phyloP scores from a whole-genome alignment of 2,329 filamentous ascomycete species.

The Phaeoacremonium minimum region DNA sequence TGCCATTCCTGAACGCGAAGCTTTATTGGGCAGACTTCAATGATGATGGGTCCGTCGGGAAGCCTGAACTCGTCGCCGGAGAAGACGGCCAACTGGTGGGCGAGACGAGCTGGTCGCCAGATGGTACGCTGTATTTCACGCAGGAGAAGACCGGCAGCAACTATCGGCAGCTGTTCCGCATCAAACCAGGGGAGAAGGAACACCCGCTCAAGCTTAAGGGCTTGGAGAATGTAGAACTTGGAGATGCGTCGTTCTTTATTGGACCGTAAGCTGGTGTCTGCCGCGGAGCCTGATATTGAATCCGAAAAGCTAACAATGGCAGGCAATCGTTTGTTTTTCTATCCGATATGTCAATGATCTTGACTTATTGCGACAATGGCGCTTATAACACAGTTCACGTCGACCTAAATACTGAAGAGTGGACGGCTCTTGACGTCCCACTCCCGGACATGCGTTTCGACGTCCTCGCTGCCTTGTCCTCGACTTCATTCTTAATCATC shows the following conservation, averaged over 20 bases:
- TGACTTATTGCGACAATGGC: conserved; percentile 13
- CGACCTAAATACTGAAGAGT: conserved; percentile 24
- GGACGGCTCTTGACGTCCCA: conserved; percentile 21
- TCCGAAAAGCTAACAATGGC: neutral
- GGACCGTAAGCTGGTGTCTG: conserved; percentile 23
- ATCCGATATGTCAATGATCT: conserved; percentile 26
- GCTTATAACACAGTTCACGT: conserved; percentile 13
- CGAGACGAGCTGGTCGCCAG: conserved; percentile 46
- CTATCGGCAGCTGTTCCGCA: conserved; percentile 41
- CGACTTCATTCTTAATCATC: conserved; percentile 28
- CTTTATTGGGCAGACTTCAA: conserved; percentile 39
- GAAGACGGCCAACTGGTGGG: conserved; percentile 38
- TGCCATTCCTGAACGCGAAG: conserved; percentile 44
- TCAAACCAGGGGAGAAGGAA: conserved; percentile 18
- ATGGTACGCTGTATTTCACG: conserved; percentile 43
- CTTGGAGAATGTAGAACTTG: conserved; percentile 36
- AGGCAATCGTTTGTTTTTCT: conserved; percentile 11
- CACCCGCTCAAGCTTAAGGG: conserved; percentile 27
- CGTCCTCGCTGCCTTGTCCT: conserved; percentile 24
- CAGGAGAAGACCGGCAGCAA: conserved; percentile 33
- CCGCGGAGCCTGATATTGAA: no score
- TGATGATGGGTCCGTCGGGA: conserved; percentile 21
- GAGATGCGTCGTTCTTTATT: conserved; percentile 21
- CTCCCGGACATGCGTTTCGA: conserved; percentile 26
- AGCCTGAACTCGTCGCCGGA: conserved; percentile 36